Base-by-base conservation (phyloP, 2,329 filamentous ascomycete species). In the Aschersonia sp. region DNA sequence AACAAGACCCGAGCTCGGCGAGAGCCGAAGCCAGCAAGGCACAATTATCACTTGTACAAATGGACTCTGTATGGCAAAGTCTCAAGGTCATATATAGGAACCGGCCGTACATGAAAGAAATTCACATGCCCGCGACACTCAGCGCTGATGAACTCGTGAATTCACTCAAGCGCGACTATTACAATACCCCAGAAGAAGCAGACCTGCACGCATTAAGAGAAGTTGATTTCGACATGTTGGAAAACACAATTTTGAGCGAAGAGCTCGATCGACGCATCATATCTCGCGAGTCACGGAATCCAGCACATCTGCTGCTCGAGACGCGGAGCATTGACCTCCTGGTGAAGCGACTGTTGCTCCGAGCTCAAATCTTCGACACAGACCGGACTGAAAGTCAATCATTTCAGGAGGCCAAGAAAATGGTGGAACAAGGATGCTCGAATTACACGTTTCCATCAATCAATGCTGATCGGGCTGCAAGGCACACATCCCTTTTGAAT, bases 91-190 rank as follows among this genome's bases (percentile, higher is more conserved):
- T 66, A 14, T 58, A 59, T 45, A 52, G 46, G 9, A 55, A 55
- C n/a, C 57, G 62, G 5, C 62, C 63, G 1, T 65, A 54, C n/a
- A 59, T 65, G 59, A 63, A 63, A 49, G 62, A 65, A 39, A 56
- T 64, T 12, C 49, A 61, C 31, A 56, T 54, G 6, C 62, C 63
- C 30, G 57, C 56, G 5, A 56, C 54, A 5, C 45, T 60, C 22
- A 52, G 55, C 10, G 50, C 53, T 8, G 61, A 58, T 7, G 53
- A 59, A 10, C 53, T 62, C 10, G 47, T 64, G 40, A 53, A 50
- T 32, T 51, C 47, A 41, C 48, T 64, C 6, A 59, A 58, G 45
- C 39, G 48, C 11, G 55, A 62, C 8, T 53, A 59, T 47, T 64
- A 66, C 51, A 46, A 55, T 32, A 54, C 56, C 35, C 53, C 57